Conservation (phyloP, 208 protist genomes). For the Polymyxa betae region DNA sequence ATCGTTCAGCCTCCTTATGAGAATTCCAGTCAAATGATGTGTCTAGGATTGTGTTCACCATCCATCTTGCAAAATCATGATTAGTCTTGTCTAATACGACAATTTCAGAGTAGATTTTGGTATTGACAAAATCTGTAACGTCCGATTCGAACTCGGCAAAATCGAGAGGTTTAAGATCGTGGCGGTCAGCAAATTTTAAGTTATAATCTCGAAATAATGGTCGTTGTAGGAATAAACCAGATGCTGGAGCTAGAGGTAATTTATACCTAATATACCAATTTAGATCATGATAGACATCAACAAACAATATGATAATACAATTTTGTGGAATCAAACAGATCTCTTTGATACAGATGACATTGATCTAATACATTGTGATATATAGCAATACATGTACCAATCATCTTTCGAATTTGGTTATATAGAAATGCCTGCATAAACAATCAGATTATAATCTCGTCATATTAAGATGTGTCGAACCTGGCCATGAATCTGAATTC, state of each 20-base stretch:
- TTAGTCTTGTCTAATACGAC: neutral
- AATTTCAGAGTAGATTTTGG: neutral
- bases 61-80: constrained; percentile 7
- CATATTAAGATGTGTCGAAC: neutral
- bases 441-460: neutral
- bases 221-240: neutral
- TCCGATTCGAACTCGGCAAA: neutral
- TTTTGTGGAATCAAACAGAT: constrained; percentile 4
- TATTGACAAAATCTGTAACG: neutral
- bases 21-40: neutral
- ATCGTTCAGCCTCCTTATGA: neutral
- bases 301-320: neutral
- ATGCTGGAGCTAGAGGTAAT: neutral
- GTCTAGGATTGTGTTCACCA: neutral
- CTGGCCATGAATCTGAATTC: constrained; percentile 12
- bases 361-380: neutral
- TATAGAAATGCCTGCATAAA: constrained; percentile 38
- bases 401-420: constrained; percentile 8
- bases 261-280: neutral
- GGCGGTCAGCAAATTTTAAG: neutral
- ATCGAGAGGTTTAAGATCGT: neutral
- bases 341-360: neutral
- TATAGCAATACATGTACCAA: neutral
- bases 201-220: neutral
- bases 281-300: too few species aligned